Conservation (phyloP, 202 grass and related monocot species). For the Setaria italica region DNA sequence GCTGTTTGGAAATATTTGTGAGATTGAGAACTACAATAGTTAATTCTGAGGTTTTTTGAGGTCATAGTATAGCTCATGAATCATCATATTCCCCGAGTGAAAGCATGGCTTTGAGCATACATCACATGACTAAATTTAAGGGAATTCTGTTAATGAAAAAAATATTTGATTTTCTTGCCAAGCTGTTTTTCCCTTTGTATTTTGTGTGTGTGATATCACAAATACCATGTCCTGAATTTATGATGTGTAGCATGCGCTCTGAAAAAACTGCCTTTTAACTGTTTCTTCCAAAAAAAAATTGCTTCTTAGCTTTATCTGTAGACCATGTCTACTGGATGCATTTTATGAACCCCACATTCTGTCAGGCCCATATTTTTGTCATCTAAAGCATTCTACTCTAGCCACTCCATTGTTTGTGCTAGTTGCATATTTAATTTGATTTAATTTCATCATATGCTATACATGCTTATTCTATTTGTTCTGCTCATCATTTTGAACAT, state of each 20-base stretch:
- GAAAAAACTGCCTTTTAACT: not conserved
- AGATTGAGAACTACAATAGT: constrained; percentile 11
- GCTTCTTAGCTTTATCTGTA: not conserved
- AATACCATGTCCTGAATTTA: not conserved
- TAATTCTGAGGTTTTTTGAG: not conserved
- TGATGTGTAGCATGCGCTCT: not conserved
- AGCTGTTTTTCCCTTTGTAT: not conserved
- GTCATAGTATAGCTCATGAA: not conserved
- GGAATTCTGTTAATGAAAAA: not conserved
- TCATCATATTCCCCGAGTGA: not conserved
- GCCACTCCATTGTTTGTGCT: not conserved
- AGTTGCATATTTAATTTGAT: not conserved
- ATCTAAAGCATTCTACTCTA: constrained; percentile 29
- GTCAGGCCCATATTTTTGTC: not conserved
- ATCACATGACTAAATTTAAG: not conserved
- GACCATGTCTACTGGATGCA: not conserved
- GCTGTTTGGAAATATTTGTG: not conserved
- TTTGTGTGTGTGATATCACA: constrained; percentile 16
- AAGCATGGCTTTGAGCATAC: not conserved
- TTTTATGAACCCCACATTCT: constrained; percentile 8
- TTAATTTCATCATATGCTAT: not conserved
- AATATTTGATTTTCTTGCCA: constrained; percentile 11
- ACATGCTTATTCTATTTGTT: constrained; percentile 3
- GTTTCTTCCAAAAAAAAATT: constrained; percentile 1
- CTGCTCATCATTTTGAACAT: constrained; percentile 30